Evolutionary conservation across 768 basidiomycete species (phyloP).

Genomic region (Boletus rubropictus): DNA sequence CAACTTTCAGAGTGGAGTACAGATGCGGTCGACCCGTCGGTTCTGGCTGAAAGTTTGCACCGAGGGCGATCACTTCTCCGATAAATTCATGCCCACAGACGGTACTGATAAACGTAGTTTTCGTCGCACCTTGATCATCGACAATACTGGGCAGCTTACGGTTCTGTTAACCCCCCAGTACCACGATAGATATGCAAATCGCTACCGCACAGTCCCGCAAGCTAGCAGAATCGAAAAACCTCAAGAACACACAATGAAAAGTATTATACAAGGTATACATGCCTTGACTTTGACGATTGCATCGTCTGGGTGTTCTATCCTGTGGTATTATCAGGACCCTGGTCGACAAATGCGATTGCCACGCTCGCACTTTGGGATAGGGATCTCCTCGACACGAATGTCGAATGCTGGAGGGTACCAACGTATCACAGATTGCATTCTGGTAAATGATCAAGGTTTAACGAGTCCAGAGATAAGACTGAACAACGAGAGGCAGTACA

Average conservation of each 20-base stretch:
- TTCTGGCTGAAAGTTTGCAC: slow-evolving; percentile 46
- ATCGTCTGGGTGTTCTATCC: slow-evolving; percentile 70
- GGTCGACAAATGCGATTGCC: not conserved
- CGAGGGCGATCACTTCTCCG: slow-evolving; percentile 65
- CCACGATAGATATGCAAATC: slow-evolving; percentile 75
- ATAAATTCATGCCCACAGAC: slow-evolving; percentile 75
- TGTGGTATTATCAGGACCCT: slow-evolving; percentile 19
- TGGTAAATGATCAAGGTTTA: not conserved
- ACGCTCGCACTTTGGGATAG: slow-evolving; percentile 45
- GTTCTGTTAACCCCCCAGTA: slow-evolving; percentile 44
- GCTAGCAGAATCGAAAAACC: slow-evolving; percentile 31
- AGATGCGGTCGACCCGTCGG: slow-evolving; percentile 49
- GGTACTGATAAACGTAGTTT: slow-evolving; percentile 36
- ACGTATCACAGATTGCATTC: slow-evolving; percentile 35
- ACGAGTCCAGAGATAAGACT: not conserved
- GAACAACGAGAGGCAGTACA: not conserved
- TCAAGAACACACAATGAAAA: not conserved
- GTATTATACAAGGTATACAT: slow-evolving; percentile 11
- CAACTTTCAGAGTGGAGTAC: slow-evolving; percentile 59
- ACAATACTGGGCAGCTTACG: slow-evolving; percentile 37
- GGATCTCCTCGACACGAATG: slow-evolving; percentile 60
- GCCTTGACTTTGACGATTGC: slow-evolving; percentile 73
- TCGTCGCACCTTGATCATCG: not conserved
- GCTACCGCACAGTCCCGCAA: slow-evolving; percentile 66
- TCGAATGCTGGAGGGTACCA: slow-evolving; percentile 67